Evolutionary conservation across 305 asterid genomes (phyloP).

Genomic region (Withania somnifera): DNA sequence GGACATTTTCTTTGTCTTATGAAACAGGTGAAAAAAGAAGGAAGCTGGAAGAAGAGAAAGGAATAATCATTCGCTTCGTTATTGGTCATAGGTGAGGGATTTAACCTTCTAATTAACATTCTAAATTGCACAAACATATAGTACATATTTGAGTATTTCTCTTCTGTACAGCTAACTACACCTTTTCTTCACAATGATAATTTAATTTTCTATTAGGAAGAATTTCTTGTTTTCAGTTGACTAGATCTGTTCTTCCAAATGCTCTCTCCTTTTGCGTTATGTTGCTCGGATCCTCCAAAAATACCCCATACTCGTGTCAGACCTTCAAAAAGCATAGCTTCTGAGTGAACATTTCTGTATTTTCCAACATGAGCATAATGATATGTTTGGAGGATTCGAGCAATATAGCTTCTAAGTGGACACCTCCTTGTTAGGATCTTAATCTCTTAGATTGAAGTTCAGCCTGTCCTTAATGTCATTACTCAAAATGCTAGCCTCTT

Average conservation of each 20-base stretch:
- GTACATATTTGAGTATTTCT: not conserved
- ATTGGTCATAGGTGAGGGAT: conserved; percentile 16
- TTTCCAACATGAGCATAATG: not conserved
- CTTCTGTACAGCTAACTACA: not conserved
- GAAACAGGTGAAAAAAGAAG: conserved; percentile 17
- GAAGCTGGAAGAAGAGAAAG: conserved; percentile 24
- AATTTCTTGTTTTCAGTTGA: too few species aligned
- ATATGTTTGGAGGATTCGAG: not conserved
- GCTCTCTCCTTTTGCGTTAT: too few species aligned
- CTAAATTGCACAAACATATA: not conserved
- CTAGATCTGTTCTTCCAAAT: too few species aligned
- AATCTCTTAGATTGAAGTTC: not conserved
- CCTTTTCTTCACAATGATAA: not conserved
- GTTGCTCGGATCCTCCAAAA: not conserved
- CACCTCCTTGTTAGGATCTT: not conserved
- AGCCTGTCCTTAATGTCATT: not conserved
- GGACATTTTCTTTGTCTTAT: not conserved
- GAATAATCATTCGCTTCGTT: conserved; percentile 17
- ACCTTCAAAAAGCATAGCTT: not conserved
- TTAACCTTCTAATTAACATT: not conserved
- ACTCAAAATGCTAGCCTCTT: not conserved
- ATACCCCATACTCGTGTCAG: not conserved
- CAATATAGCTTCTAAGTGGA: not conserved
- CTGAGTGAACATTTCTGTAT: not conserved
- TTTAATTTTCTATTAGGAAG: not conserved